Base-by-base conservation (phyloP, 768 basidiomycete species). In the Lyophyllum atratum region DNA sequence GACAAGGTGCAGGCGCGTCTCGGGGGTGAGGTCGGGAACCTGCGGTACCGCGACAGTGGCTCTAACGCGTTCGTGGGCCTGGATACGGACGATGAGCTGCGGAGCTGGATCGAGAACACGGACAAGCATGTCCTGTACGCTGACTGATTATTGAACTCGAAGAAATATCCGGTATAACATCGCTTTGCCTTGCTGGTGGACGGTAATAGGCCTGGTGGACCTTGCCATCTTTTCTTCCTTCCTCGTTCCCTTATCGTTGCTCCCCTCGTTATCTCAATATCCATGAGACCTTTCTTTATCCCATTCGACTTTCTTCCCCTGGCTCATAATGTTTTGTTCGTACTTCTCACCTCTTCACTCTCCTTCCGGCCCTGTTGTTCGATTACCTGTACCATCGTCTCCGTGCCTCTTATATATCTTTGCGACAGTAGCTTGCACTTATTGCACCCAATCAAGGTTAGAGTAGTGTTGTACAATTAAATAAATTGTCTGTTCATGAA, bases 1-100 rank as follows among this genome's bases (percentile, higher is more conserved):
- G 91, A 86, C 49, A 99, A 98, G 75, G 92, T 98, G 31, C 86
- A 93, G 65, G 83, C 89, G 33, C 85, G 97, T 51, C 76, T 98
- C 6, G 95, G 93, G 0, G 81, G 80, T 14, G 87, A 90, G 58
- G 74, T 96, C 33, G 75, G 68, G 9, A 74, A 76, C 42, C 76
- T 98, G 59, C 80, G 84, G 62, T 98, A 90, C 71, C 85, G 92
- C 29, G 86, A 91, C 65, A 89, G 86, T 66, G 67, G 81, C 66
- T 85, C 80, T 64, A 85, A 86, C 65, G 78, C 75, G 9, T 85
- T 89, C 61, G 79, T 87, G 17, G 83, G 80, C 21, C 74, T 95
- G 59, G 78, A 82, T 52, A 76, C 77, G 29, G 88, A 93, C 66
- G 76, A 76, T 8, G 85, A 86, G 46, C 73, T 94, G 57, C 78